Conservation (phyloP, 768 basidiomycete genomes). For the Amylocystis lapponica region DNA sequence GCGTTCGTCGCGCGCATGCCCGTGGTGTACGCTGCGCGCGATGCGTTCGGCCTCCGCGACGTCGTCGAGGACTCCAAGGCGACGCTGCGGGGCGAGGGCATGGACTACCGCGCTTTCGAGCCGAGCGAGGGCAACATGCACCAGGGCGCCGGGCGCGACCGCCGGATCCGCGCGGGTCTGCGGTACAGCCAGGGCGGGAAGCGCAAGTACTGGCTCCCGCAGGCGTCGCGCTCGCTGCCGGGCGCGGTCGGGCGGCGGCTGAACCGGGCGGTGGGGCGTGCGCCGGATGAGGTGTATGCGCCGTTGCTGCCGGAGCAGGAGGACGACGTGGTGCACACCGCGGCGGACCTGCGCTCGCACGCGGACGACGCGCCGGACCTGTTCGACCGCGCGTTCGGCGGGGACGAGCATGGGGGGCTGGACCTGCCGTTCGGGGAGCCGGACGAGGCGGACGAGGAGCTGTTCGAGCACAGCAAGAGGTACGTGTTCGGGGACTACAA, state of each 20-base stretch:
- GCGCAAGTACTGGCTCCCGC: constrained; percentile 94
- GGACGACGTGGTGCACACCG: constrained; percentile 58
- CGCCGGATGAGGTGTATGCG: constrained; percentile 59
- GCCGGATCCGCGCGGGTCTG: constrained; percentile 85
- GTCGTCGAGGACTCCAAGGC: constrained; percentile 79
- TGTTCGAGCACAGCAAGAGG: constrained; percentile 70
- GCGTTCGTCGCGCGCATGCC: constrained; percentile 85
- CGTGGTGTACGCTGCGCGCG: constrained; percentile 78
- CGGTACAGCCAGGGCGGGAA: constrained; percentile 89
- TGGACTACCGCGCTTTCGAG: constrained; percentile 95
- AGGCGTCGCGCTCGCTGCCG: constrained; percentile 39
- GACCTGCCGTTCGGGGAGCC: constrained; percentile 63
- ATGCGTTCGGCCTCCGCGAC: constrained; percentile 83
- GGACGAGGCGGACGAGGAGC: constrained; percentile 66
- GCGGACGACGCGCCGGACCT: constrained; percentile 16
- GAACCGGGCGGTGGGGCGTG: constrained; percentile 35
- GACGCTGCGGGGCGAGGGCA: constrained; percentile 82
- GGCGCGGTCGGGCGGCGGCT: constrained; percentile 37
- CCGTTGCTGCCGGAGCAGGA: constrained; percentile 66
- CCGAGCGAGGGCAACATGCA: constrained; percentile 93
- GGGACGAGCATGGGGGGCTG: constrained; percentile 37
- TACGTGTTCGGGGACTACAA: constrained; percentile 89
- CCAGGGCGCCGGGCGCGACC: constrained; percentile 78
- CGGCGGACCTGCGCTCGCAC: constrained; percentile 43
- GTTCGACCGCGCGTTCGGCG: constrained; percentile 17